Base-by-base conservation (phyloP, 106 monocot species). In the Apostasia shenzhenica region DNA sequence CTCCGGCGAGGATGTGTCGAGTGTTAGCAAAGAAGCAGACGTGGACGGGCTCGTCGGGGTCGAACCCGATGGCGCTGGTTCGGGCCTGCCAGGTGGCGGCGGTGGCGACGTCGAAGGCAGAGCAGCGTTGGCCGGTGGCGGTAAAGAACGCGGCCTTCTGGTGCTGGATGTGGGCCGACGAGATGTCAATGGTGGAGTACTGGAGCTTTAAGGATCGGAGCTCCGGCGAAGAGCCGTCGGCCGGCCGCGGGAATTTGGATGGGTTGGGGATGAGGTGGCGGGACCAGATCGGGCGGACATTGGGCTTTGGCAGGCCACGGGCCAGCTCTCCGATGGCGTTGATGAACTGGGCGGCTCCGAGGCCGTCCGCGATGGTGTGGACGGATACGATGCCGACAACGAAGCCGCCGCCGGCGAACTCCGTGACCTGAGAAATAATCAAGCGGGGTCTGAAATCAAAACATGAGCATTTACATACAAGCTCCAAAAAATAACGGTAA, bases 11-110 rank as follows among this genome's bases (percentile, higher is more conserved):
- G 2, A 86, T 54, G 44, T 86, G 86, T 2, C 86, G 76, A 0
- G 78, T 67, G 79, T 67, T 86, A 5, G 82, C 82, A 11, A 79
- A 79, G 86, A 86, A 86, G 69, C 76, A 79, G 8, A 82, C 43
- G 67, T 67, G 64, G 14, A 82, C 79, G 40, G 38, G 57, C n/a
- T 41, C 63, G 10, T 61, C 14, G 1, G 43, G 59, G 10, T 56
- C 72, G 48, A 68, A 8, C 4, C 59, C 53, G 46, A 82, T 60
- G 0, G 81, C 78, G 0, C 79, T 72, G 11, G 73, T 70, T 4
- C 82, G 79, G 5, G 79, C 72, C 26, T 82, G 86, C 86, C 86
- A 86, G 0, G 57, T 55, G 66, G 56, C 73, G 55, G 86, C 86
- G 0, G 76, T 49, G 45, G 72, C 46, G 39, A 73, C 67, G 57